Evolutionary conservation across 331 rosid species (phyloP), one percentile per base, ranked within the genome.

Genomic region (Spiraea crenata): DNA sequence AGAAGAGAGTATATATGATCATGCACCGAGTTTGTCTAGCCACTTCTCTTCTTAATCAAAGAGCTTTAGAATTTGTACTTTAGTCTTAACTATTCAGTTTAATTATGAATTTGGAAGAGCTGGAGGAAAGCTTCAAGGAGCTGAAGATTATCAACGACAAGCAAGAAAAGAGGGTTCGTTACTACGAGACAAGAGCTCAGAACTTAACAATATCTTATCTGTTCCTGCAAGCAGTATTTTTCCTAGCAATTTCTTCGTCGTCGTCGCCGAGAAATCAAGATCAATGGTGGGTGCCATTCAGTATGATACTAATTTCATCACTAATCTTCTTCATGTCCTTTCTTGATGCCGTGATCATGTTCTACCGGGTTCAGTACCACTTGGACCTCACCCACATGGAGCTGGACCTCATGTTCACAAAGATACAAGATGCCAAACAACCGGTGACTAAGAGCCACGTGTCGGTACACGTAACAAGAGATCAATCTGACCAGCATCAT

Each of bases 251-350:
- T 49, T 3, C 39, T 11, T 55, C 13, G 35, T 62, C 54, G 4
- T 12, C 66, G 38, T 48, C 76, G 35, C 1, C 13, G 1, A 60
- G 35, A 6, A 46, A 45, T 34, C 31, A 25, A 25, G 35, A 34
- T 9, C 15, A 72, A 11, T 72, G 76, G 76, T 49, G 50, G 62
- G 34, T 72, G 19, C 56, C 42, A 19, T 49, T 72, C 48, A n/a
- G 55, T 5, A 47, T 50, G 20, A 61, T 11, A 38, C 69, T 72
- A 7, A 11, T 14, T 0, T 60, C 34, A 37, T 34, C 52, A 3
- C 4, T 72, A 6, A 16, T 61, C 69, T 47, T 59, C 61, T 38
- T 62, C 40, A 14, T 38, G 16, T 15, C 65, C 49, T 60, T 72
- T 12, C 61, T 61, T 13, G 76, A 72, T 11, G 62, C 76, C 3